Evolutionary conservation across 371 early-diverging fungal genomes (phyloP), one percentile per base, ranked within the genome.

Genomic region (Vairimorpha apis): DNA sequence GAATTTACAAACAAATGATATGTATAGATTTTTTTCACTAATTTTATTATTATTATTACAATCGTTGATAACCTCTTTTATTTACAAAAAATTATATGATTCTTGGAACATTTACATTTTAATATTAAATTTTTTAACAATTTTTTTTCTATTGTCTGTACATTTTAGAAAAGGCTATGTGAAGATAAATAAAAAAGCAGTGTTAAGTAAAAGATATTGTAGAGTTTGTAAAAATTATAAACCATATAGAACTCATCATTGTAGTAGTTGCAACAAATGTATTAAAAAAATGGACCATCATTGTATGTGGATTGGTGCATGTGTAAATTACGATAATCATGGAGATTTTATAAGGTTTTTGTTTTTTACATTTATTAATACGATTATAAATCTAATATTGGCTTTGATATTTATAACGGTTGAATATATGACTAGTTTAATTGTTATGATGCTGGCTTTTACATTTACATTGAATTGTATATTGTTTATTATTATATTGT

Each of bases 281-380:
- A 92, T 98, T 2, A 90, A 92, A n/a, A 87, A 87, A 68, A 94
- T 97, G 85, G 97, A 97, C 76, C 97, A 96, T 78, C 96, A 96
- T 81, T 97, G 97, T 75, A 93, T 93, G 13, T 96, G 95, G 95
- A 91, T 92, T 13, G 86, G 87, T 81, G 92, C 92, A 0, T 98
- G 94, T 90, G 87, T 94, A 55, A 92, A 93, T 83, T 93, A 81
- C 70, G 70, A 78, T 18, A 87, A 86, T 64, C 82, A 85, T 30
- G 87, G 86, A 8, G 70, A 82, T 67, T 85, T 85, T 70, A 68
- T 84, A 21, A 59, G 79, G 30, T 81, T 85, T 37, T 18, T 84
- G 8, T 69, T 74, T 29, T 77, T 73, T 62, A 53, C 67, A 14
- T n/a, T n/a, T n/a, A n/a, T n/a, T n/a, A n/a, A n/a, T n/a, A n/a